Conservation (phyloP, 345 rosid species). For the Clarkia xantiana region DNA sequence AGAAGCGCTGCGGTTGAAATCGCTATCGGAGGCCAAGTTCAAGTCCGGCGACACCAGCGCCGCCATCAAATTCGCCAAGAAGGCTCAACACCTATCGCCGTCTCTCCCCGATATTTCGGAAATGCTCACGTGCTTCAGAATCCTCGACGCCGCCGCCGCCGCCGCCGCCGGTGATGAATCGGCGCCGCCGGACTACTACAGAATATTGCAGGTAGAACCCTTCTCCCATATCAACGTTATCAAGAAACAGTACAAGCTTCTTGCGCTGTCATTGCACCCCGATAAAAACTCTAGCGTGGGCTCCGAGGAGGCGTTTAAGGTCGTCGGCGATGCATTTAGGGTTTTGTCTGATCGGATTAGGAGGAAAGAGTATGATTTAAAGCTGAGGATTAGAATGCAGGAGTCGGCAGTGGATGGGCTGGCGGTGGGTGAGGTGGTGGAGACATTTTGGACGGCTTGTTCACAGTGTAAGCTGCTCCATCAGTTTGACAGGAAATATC, state of each 20-base stretch:
- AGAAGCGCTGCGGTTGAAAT: slow-evolving; percentile 44
- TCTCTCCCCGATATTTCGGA: slow-evolving; percentile 41
- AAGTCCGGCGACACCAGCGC: slow-evolving; percentile 31
- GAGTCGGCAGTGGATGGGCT: slow-evolving; percentile 22
- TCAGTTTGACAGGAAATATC: slow-evolving; percentile 63
- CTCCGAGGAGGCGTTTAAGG: slow-evolving; percentile 79
- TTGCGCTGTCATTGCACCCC: slow-evolving; percentile 65
- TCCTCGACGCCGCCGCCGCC: slow-evolving; percentile 30
- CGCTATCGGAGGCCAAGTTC: slow-evolving; percentile 43
- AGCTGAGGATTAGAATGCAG: slow-evolving; percentile 58
- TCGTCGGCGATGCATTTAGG: slow-evolving; percentile 64
- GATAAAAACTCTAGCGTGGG: slow-evolving; percentile 57
- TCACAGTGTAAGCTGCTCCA: slow-evolving; percentile 53
- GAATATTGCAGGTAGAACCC: slow-evolving; percentile 72
- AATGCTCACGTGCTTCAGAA: slow-evolving; percentile 52
- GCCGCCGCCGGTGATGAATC: slow-evolving; percentile 4
- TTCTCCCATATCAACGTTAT: slow-evolving; percentile 53
- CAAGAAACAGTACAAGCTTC: slow-evolving; percentile 56
- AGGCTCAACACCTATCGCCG: slow-evolving; percentile 48
- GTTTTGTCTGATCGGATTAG: slow-evolving; percentile 46
- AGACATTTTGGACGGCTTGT: slow-evolving; percentile 54
- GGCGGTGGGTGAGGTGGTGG: slow-evolving; percentile 11
- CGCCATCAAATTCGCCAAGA: slow-evolving; percentile 47
- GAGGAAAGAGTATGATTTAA: slow-evolving; percentile 67
- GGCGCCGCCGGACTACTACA: slow-evolving; percentile 51